Evolutionary conservation across 371 early-diverging fungal genomes (phyloP).

Genomic region (Mortierella sp.): DNA sequence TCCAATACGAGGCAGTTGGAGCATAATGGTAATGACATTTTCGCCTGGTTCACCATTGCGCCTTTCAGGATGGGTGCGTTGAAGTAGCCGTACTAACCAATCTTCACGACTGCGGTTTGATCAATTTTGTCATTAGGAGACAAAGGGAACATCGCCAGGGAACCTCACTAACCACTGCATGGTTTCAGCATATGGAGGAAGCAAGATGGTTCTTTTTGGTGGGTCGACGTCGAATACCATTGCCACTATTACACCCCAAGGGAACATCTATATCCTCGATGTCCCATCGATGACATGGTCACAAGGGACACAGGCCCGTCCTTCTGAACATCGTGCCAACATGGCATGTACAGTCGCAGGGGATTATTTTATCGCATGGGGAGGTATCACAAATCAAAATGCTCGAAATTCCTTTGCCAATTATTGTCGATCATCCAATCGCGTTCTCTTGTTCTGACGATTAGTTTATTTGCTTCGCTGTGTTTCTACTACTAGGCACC

Average conservation of each 20-base stretch:
- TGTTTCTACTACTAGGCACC: not conserved
- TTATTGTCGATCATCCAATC: not conserved
- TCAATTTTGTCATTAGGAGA: not conserved
- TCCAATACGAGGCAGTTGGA: not conserved
- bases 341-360: constrained; percentile 15
- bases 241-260: not conserved
- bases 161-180: constrained; percentile 3
- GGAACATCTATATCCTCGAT: constrained; percentile 13
- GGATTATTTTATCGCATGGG: constrained; percentile 15
- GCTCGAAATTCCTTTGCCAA: not conserved
- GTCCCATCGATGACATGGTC: constrained; percentile 6
- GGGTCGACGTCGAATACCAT: not conserved
- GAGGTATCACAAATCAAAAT: not conserved
- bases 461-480: not conserved
- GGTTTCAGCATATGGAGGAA: constrained; percentile 14
- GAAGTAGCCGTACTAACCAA: not conserved
- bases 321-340: not conserved
- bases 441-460: not conserved
- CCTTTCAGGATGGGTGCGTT: not conserved
- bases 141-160: constrained; percentile 5
- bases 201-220: constrained; percentile 15
- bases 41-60: no score
- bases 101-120: no score
- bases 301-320: not conserved
- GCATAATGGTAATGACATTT: not conserved